Evolutionary conservation across 352 stramenopile species (phyloP).

Genomic region (Globisporangium solare): DNA sequence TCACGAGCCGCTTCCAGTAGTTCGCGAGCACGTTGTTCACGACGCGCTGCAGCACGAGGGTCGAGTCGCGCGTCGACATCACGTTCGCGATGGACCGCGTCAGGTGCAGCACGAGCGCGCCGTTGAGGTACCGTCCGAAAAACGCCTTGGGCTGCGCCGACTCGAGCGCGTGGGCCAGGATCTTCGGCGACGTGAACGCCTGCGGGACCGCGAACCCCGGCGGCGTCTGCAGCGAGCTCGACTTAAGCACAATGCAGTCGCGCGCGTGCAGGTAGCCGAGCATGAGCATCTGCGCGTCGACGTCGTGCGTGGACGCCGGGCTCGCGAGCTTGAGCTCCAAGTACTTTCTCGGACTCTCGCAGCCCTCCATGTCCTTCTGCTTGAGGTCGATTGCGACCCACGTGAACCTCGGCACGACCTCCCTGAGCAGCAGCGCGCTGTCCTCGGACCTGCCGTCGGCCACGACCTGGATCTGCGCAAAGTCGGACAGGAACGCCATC

Average conservation of each 20-base stretch:
- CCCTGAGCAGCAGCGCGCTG: constrained; percentile 42
- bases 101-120: constrained; percentile 45
- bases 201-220: constrained; percentile 23
- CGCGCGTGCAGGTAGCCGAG: constrained; percentile 27
- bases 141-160: constrained; percentile 46
- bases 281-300: constrained; percentile 49
- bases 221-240: constrained; percentile 32
- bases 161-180: constrained; percentile 51
- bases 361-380: constrained; percentile 73
- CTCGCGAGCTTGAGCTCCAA: constrained; percentile 60
- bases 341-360: constrained; percentile 54
- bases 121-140: constrained; percentile 58
- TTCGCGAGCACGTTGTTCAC: constrained; percentile 55
- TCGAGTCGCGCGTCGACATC: constrained; percentile 20
- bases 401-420: constrained; percentile 50
- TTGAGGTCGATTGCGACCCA: constrained; percentile 75
- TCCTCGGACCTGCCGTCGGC: constrained; percentile 19
- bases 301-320: constrained; percentile 28
- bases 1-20: constrained; percentile 61
- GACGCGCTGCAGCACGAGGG: constrained; percentile 52
- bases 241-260: constrained; percentile 69
- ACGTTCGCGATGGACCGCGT: constrained; percentile 42
- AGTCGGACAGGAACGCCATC: constrained; percentile 45
- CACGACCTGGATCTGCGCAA: constrained; percentile 43
- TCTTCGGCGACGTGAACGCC: constrained; percentile 51